Conservation (phyloP, 2,329 filamentous ascomycete species). For the Bertia moriformis region DNA sequence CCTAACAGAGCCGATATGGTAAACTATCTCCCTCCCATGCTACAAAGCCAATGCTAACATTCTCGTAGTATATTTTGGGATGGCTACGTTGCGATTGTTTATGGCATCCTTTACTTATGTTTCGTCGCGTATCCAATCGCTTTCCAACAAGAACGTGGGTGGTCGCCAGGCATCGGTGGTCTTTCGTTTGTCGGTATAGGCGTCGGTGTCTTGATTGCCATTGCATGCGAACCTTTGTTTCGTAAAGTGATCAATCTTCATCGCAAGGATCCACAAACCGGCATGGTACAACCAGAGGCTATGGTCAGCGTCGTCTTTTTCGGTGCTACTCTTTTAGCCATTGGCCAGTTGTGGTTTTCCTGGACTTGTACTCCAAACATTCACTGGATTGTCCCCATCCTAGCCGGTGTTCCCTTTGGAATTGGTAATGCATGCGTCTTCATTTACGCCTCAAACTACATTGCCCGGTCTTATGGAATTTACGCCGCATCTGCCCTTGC, state of each 20-base stretch:
- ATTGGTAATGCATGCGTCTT: conserved; percentile 13
- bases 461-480: conserved; percentile 11
- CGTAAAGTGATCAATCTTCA: conserved; percentile 66
- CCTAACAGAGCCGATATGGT: conserved; percentile 13
- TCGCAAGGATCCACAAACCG: conserved; percentile 14
- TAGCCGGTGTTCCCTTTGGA: conserved; percentile 11
- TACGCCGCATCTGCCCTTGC: conserved; percentile 12
- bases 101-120: conserved; percentile 16
- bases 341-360: conserved; percentile 13
- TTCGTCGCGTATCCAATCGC: conserved; percentile 11
- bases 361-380: conserved; percentile 9
- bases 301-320: conserved; percentile 11
- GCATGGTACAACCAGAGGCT: neutral
- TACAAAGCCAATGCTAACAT: conserved; percentile 3
- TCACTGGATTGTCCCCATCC: conserved; percentile 12
- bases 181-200: conserved; percentile 60
- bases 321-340: conserved; percentile 10
- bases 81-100: conserved; percentile 20
- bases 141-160: conserved; percentile 48
- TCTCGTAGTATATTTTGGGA: conserved; percentile 49
- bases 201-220: conserved; percentile 2
- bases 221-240: conserved; percentile 36
- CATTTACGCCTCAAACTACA: conserved; percentile 10
- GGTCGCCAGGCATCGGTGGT: conserved; percentile 59
- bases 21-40: conserved; percentile 9